Percentiles rank a stretch among this genome's conserved stretches.
phyloP scores from a whole-genome alignment of 345 rosid genomes.

The Hibiscus tridactylites region DNA sequence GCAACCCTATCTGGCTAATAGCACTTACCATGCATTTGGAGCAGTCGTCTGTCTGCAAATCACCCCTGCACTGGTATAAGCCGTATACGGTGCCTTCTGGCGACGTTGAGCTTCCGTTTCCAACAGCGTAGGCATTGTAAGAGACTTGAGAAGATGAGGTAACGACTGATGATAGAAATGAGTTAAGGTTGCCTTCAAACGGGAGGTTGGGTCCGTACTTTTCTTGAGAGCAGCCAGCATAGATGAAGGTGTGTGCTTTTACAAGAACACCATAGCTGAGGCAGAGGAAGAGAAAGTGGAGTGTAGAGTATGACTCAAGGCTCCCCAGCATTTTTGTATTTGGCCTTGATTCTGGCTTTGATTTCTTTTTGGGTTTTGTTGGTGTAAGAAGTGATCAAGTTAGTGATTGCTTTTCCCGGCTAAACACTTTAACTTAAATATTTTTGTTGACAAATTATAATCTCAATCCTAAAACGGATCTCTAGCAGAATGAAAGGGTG shows the following conservation, averaged over 20 bases:
- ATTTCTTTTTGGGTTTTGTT: no score
- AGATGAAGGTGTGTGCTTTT: constrained; percentile 48
- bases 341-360: no score
- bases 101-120: constrained; percentile 42
- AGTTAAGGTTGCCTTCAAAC: no score
- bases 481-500: no score
- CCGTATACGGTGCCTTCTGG: constrained; percentile 40
- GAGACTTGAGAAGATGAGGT: constrained; percentile 51
- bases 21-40: constrained; percentile 43
- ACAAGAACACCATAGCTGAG: constrained; percentile 15
- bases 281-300: constrained; percentile 12
- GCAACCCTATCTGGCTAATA: constrained; percentile 53
- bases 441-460: no score
- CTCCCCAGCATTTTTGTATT: no score
- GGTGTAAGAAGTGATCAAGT: no score
- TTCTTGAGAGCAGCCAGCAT: constrained; percentile 70
- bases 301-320: constrained; percentile 23
- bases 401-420: no score
- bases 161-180: constrained; percentile 39
- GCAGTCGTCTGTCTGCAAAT: constrained; percentile 49
- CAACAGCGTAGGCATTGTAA: constrained; percentile 43
- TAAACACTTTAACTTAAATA: no score
- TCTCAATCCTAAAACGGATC: no score
- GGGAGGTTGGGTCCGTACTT: no score
- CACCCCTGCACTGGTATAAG: constrained; percentile 49